Base-by-base conservation (phyloP, 495 filamentous ascomycete species). In the Physcia stellaris region DNA sequence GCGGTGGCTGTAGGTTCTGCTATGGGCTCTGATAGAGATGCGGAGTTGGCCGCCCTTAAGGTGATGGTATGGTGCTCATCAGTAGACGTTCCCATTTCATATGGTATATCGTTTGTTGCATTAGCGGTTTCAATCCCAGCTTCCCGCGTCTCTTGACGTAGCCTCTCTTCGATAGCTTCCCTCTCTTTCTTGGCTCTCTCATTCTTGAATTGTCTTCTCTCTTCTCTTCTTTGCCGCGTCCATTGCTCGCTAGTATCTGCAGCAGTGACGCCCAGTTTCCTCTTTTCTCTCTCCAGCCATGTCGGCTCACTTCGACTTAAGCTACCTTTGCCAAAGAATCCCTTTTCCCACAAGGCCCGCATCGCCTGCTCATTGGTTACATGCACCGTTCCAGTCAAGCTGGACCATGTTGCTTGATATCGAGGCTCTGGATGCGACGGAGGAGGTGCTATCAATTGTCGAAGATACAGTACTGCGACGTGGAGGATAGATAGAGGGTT, bases 321-420 rank as follows among this genome's bases (percentile, higher is more conserved):
- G 38, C 62, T 85, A 33, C 90, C 90, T 58, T 94, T 95, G 30
- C 90, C 90, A 56, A 85, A 99, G 59, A 96, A 96, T 1, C 90
- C 90, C 53, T 83, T 78, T 55, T 94, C 80, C 90, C 90, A 99
- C 20, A 99, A 61, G 6, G 77, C 81, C 26, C 79, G 70, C 33
- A 92, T 77, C 2, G 83, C 71, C 24, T 63, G 63, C 29, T 72
- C 61, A 50, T 94, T 80, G 9, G 76, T 84, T 24, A 99, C 73
- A 57, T 95, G 86, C 3, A 96, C 69, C 3, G 86, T 85, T 2
- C 79, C 70, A 10, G 86, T 92, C 40, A 79, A 75, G 1, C 70
- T 59, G 24, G 83, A 83, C 64, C 88, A 94, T 48, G 71, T 69
- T 24, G 76, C 86, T 29, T 71, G 63, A 52, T 92, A 80, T 32